Base-by-base conservation (phyloP, 768 basidiomycete species). In the Lactifluus volemus region DNA sequence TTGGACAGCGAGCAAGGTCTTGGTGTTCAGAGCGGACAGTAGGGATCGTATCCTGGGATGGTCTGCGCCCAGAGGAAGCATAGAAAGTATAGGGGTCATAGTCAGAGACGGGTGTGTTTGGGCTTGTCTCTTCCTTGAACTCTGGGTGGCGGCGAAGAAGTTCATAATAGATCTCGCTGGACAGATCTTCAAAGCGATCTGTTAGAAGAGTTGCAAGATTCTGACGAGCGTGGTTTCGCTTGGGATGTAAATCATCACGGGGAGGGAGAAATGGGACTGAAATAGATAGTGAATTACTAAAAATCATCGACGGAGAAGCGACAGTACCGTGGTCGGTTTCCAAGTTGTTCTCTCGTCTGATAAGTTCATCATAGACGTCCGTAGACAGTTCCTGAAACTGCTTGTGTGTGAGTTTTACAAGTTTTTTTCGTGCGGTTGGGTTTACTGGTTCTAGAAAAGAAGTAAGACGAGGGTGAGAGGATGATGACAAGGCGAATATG, bases 331-430 rank as follows among this genome's bases (percentile, higher is more conserved):
- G 84, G 60, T 84, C 85, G 63, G 86, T 81, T 56, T 70, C 70
- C 1, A 75, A 72, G 60, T 79, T 78, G 52, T 79, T 83, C 75
- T 87, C 84, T 63, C 95, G 77, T 39, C 97, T 84, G 49, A 96
- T 76, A 55, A 98, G 80, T 71, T 99, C 97, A 72, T 98, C 97
- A 70, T 93, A 98, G 4, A 98, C 96, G 72, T 99, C 97, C 5
- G 96, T 98, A 8, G 93, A 95, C 3, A 99, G 79, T 71, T 99
- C 97, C 68, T 97, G 92, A 68, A 98, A 98, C 73, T 99, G 97
- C 67, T 96, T 91, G 63, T 88, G 85, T 4, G 96, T 97, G 62
- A 99, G 81, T 39, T 92, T 82, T 4, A 93, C 98, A 63, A 98
- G 85, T 74, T 99, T 99, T 72, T 91, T 89, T 47, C 91, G 77